A percentile compares a stretch with the other conserved stretches of the same genome.
Evolutionary conservation across 164 flowering plant genomes (phyloP).

Genomic region (Sextonia rubra): DNA sequence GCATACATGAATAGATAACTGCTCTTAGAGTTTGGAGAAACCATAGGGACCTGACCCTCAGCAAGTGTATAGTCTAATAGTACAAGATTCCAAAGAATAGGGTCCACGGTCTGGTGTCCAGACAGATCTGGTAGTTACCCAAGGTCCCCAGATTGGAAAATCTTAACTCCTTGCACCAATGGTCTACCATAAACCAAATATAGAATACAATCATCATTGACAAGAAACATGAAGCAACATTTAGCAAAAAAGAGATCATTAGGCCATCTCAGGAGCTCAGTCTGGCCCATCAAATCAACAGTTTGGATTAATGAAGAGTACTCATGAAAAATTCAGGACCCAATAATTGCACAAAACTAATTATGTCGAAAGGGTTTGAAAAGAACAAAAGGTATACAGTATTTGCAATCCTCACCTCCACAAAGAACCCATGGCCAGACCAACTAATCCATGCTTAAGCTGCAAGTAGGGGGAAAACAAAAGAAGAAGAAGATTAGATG

Average conservation of each 20-base stretch:
- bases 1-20: background rate
- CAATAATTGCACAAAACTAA: background rate
- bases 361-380: background rate
- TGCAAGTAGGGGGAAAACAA: slow-evolving; percentile 29
- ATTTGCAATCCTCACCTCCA: slow-evolving; percentile 67
- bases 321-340: background rate
- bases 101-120: background rate
- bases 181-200: background rate
- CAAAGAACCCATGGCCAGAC: slow-evolving; percentile 79
- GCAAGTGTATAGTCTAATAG: background rate
- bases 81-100: background rate
- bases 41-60: background rate
- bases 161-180: background rate
- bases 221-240: background rate
- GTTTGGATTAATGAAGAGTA: background rate
- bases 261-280: background rate
- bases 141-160: background rate
- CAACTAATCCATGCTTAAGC: slow-evolving; percentile 90
- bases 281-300: background rate
- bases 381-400: background rate
- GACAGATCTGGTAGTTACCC: background rate
- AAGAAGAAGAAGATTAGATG: background rate
- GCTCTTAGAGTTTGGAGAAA: background rate
- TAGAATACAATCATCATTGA: background rate
- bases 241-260: background rate